Evolutionary conservation across 805 yeast species (phyloP).

Genomic region (Grigorovia yakushimaensis): DNA sequence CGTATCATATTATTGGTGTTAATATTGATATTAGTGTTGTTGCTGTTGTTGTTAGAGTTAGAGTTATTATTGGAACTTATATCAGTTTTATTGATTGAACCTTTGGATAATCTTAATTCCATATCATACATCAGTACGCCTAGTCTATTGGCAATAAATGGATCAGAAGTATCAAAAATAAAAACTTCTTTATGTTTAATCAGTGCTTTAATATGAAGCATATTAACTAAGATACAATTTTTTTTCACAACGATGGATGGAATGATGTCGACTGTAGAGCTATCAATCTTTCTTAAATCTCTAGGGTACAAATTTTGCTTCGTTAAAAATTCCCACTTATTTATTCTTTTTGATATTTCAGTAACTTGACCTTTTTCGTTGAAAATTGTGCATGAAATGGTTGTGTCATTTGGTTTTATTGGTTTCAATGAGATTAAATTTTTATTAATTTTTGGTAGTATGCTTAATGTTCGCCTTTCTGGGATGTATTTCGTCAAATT

Average conservation of each 20-base stretch:
- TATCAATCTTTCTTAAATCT: slow-evolving; percentile 74
- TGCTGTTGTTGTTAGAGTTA: slow-evolving; percentile 1
- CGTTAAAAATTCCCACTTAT: slow-evolving; percentile 63
- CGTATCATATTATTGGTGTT: slow-evolving; percentile 23
- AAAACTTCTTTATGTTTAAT: slow-evolving; percentile 72
- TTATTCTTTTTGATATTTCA: slow-evolving; percentile 71
- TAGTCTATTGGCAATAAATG: slow-evolving; percentile 53
- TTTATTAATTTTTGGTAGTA: not conserved
- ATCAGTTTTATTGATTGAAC: not conserved
- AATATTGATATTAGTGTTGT: slow-evolving; percentile 34
- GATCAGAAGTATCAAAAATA: slow-evolving; percentile 59
- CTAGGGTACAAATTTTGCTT: slow-evolving; percentile 74
- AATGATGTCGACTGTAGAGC: slow-evolving; percentile 68
- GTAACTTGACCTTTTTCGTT: slow-evolving; percentile 64
- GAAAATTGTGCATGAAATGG: slow-evolving; percentile 71
- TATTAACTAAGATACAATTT: slow-evolving; percentile 66
- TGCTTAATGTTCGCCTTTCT: not conserved
- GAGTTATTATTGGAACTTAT: no score
- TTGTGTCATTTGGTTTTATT: slow-evolving; percentile 35
- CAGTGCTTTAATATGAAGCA: slow-evolving; percentile 82
- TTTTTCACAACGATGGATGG: slow-evolving; percentile 81
- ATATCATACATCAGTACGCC: slow-evolving; percentile 80
- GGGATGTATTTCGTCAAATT: not conserved
- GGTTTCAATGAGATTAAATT: slow-evolving; percentile 26
- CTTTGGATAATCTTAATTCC: slow-evolving; percentile 50